Base-by-base conservation (phyloP, 441 rosid genomes). In the Eruca vesicaria region DNA sequence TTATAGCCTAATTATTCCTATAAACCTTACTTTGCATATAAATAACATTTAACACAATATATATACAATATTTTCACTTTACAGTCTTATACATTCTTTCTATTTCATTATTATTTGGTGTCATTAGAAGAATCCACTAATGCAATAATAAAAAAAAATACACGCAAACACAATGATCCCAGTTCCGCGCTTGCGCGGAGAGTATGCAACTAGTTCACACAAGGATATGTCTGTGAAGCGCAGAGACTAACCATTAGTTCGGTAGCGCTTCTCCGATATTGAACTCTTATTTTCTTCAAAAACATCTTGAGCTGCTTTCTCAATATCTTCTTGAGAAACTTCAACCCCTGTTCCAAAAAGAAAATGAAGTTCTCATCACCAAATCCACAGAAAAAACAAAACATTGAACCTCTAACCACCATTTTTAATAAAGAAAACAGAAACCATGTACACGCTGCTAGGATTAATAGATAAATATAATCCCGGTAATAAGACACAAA, bases 311-410 rank as follows among this genome's bases (percentile, higher is more conserved):
- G 87, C 97, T 55, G 89, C 77, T 57, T 16, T 71, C 74, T 84
- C 81, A 76, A 93, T 89, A 66, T 93, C 99, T 78, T 90, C 91
- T 1, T 56, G 58, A 14, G 96, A 86, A 55, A 96, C 96, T 82
- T 91, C 96, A 83, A 93, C 81, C 52, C 98, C 98, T 93, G 85
- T 77, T 66, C 35, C 78, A 66, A 81, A 79, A 18, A 28, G 0
- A 43, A 16, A 65, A 64, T 7, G 33, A 21, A 16, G 65, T 61
- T 75, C 73, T 69, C 69, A 79, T 58, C 67, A 50, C 38, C 21
- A 57, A 56, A 79, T 36, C 26, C 59, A 67, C 36, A 59, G 26
- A 67, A 70, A 65, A 43, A 18, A 45, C 8, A 6, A n/a, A 43
- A 43, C 6, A 43, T n/a, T n/a, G 14, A 41, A 41, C 50, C 50